These are phyloP conservation scores for Starmerella roubikii DNA, from an alignment of 805 yeast species.

Conservation along the genomic window DNA sequence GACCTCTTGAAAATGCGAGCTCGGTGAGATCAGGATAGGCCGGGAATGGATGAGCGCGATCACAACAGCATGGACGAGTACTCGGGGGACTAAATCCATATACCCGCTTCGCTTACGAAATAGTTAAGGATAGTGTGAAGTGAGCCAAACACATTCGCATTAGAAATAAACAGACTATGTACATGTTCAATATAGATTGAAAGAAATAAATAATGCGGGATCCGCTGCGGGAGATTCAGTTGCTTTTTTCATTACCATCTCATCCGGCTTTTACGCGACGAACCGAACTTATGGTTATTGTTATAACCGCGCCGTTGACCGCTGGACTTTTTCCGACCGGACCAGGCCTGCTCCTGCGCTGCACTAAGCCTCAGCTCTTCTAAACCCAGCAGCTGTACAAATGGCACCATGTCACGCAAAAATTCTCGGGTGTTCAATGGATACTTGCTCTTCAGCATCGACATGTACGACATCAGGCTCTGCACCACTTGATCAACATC, in stretches of 20 bases:
- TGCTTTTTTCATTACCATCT: slow-evolving; percentile 15
- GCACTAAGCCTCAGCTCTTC: slow-evolving; percentile 14
- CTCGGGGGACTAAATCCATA: slow-evolving; percentile 13
- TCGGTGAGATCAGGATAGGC: slow-evolving; percentile 9
- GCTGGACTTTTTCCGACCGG: not conserved
- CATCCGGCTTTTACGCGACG: slow-evolving; percentile 21
- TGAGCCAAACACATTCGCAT: not conserved
- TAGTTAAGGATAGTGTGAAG: not conserved
- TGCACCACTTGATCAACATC: slow-evolving; percentile 19
- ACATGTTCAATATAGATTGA: slow-evolving; percentile 7
- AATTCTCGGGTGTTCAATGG: slow-evolving; percentile 15
- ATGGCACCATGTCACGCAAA: slow-evolving; percentile 20
- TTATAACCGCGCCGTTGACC: not conserved
- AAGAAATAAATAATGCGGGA: too few species aligned
- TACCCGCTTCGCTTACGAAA: too few species aligned
- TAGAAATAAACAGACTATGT: slow-evolving; percentile 15
- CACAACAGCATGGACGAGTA: slow-evolving; percentile 12
- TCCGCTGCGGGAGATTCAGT: not conserved
- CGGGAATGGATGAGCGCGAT: slow-evolving; percentile 5
- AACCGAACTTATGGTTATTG: slow-evolving; percentile 12
- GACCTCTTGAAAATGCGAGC: slow-evolving; percentile 1
- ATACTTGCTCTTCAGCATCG: slow-evolving; percentile 17
- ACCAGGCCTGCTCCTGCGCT: slow-evolving; percentile 17
- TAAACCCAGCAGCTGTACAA: slow-evolving; percentile 20
- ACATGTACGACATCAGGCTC: slow-evolving; percentile 21